Conservation (phyloP, 2,329 filamentous ascomycete genomes). For the Clarireedia hainanense region DNA sequence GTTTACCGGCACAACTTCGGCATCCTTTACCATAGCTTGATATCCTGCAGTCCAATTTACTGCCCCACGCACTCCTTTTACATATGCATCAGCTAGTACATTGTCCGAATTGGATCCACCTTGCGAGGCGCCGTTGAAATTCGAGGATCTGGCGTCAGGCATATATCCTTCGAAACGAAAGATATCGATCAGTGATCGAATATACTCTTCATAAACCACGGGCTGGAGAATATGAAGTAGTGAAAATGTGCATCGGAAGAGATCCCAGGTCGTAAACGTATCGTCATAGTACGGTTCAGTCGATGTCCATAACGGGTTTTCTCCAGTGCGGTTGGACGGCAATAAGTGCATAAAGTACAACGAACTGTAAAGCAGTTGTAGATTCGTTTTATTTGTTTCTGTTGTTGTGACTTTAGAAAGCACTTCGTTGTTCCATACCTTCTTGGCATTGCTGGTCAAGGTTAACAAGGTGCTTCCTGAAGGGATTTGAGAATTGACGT, state of each 20-base stretch:
- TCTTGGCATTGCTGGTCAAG: constrained; percentile 37
- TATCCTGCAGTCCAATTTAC: constrained; percentile 58
- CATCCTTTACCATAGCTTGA: constrained; percentile 56
- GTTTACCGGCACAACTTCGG: constrained; percentile 52
- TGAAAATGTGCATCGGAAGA: constrained; percentile 54
- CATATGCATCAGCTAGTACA: constrained; percentile 62
- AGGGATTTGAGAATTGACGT: constrained; percentile 38
- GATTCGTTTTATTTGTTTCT: constrained; percentile 45
- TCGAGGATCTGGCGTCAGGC: constrained; percentile 58
- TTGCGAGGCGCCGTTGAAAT: constrained; percentile 62
- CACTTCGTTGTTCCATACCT: constrained; percentile 53
- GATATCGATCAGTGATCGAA: constrained; percentile 60
- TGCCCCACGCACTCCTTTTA: constrained; percentile 54
- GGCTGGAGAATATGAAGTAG: constrained; percentile 60
- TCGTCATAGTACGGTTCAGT: constrained; percentile 63
- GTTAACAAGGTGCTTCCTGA: constrained; percentile 35
- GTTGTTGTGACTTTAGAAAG: constrained; percentile 56
- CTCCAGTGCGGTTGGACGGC: constrained; percentile 58
- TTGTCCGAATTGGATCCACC: constrained; percentile 66
- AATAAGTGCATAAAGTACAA: constrained; percentile 42
- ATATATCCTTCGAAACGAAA: constrained; percentile 57
- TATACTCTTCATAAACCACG: constrained; percentile 52
- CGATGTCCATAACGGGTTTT: constrained; percentile 58
- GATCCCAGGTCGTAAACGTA: constrained; percentile 60
- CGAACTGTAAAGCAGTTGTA: constrained; percentile 57